These are phyloP conservation scores for Colletotrichum incanum DNA, from an alignment of 2,329 filamentous ascomycete genomes.

Conservation along the genomic window DNA sequence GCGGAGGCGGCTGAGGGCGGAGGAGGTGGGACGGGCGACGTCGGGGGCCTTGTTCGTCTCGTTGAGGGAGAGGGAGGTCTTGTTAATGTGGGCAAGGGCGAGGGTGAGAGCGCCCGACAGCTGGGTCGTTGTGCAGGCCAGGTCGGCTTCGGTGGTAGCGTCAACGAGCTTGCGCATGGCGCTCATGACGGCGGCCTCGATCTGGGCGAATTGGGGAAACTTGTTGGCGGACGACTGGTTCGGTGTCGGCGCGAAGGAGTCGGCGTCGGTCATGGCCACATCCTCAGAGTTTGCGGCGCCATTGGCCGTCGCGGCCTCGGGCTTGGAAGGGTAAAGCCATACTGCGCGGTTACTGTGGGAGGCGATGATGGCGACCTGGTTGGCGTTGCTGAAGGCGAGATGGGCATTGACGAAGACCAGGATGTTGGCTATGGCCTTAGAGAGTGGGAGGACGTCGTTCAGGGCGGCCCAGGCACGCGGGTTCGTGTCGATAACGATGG, in stretches of 20 bases:
- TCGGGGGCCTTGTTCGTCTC: conserved; percentile 66
- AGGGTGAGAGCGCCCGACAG: conserved; percentile 93
- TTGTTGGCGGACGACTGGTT: conserved; percentile 79
- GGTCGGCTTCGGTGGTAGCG: conserved; percentile 75
- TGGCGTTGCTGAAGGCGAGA: conserved; percentile 92
- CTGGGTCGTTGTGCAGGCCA: conserved; percentile 85
- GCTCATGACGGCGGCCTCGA: conserved; percentile 84
- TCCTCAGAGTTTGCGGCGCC: conserved; percentile 62
- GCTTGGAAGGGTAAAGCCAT: conserved; percentile 85
- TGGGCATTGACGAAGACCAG: conserved; percentile 98
- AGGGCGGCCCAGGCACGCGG: conserved; percentile 93
- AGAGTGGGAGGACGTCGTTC: conserved; percentile 81
- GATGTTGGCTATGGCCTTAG: conserved; percentile 87
- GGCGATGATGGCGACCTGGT: conserved; percentile 92
- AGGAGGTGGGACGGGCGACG: conserved; percentile 52
- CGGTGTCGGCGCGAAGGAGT: conserved; percentile 53
- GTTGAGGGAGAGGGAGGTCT: conserved; percentile 77
- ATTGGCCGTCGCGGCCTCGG: conserved; percentile 44
- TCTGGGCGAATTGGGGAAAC: conserved; percentile 90
- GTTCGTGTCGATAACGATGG: conserved; percentile 95
- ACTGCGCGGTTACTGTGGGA: conserved; percentile 88
- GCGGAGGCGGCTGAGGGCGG: conserved; percentile 69
- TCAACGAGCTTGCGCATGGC: conserved; percentile 83
- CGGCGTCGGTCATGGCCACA: conserved; percentile 70
- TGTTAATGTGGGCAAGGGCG: conserved; percentile 92